phyloP scores from a whole-genome alignment of 495 filamentous ascomycete species.

The Aspergillus ostianus region DNA sequence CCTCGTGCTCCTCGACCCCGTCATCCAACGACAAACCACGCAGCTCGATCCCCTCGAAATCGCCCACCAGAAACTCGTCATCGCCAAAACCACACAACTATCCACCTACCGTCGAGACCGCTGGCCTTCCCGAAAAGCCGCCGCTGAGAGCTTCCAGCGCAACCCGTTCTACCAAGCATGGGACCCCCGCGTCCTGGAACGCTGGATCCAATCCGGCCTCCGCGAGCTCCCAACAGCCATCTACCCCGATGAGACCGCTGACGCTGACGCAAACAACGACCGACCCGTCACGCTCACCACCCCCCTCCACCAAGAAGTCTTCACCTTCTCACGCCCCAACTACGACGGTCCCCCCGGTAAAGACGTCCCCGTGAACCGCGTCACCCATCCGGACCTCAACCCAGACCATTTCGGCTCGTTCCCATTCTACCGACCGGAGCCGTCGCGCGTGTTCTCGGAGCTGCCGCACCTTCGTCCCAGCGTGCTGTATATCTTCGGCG shows the following conservation, averaged over 20 bases:
- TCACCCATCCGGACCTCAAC: slow-evolving; percentile 49
- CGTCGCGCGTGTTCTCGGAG: slow-evolving; percentile 55
- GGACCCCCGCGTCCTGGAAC: slow-evolving; percentile 69
- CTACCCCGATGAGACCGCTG: slow-evolving; percentile 42
- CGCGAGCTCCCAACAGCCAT: slow-evolving; percentile 59
- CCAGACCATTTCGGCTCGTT: slow-evolving; percentile 35
- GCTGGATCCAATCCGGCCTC: slow-evolving; percentile 64
- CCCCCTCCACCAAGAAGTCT: slow-evolving; percentile 60
- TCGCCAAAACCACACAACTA: slow-evolving; percentile 46
- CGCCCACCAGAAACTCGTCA: slow-evolving; percentile 22
- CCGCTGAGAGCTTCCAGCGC: slow-evolving; percentile 55
- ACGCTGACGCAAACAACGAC: slow-evolving; percentile 22
- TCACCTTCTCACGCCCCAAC: slow-evolving; percentile 58
- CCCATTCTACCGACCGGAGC: slow-evolving; percentile 78
- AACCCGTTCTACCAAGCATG: slow-evolving; percentile 70
- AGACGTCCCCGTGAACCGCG: slow-evolving; percentile 37
- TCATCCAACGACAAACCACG: slow-evolving; percentile 57
- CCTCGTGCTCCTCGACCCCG: slow-evolving; percentile 78
- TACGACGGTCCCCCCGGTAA: slow-evolving; percentile 39
- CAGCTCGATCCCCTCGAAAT: slow-evolving; percentile 32
- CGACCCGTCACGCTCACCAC: slow-evolving; percentile 57
- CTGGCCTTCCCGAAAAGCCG: slow-evolving; percentile 66
- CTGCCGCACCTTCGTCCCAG: slow-evolving; percentile 71
- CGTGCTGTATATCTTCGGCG: slow-evolving; percentile 81
- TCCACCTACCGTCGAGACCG: slow-evolving; percentile 65